These are phyloP conservation scores for Claviceps purpurea DNA, from an alignment of 2,329 filamentous ascomycete species.

Conservation along the genomic window DNA sequence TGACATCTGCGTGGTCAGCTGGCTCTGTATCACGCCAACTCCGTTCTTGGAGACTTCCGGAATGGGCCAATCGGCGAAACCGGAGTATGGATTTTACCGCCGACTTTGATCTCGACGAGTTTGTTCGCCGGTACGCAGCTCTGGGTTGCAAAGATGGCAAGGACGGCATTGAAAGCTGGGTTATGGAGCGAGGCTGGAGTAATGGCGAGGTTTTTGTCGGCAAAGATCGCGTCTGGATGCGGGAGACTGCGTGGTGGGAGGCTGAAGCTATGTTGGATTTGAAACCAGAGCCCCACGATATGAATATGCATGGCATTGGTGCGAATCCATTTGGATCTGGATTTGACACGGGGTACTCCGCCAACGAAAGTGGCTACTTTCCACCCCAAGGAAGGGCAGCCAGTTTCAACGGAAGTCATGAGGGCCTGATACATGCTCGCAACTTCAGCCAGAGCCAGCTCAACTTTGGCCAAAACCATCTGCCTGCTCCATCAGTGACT, in stretches of 20 bases:
- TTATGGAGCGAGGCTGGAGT: slow-evolving; percentile 91
- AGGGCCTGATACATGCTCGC: slow-evolving; percentile 54
- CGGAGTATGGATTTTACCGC: slow-evolving; percentile 89
- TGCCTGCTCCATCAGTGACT: slow-evolving; percentile 44
- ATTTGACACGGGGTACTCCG: slow-evolving; percentile 62
- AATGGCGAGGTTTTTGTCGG: slow-evolving; percentile 93
- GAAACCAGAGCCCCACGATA: slow-evolving; percentile 45
- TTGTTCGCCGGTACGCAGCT: slow-evolving; percentile 65
- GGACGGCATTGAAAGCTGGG: slow-evolving; percentile 89
- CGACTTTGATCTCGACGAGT: slow-evolving; percentile 91
- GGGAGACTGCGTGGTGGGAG: slow-evolving; percentile 93
- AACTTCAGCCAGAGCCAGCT: slow-evolving; percentile 43
- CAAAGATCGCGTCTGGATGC: slow-evolving; percentile 87
- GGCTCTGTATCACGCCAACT: slow-evolving; percentile 86
- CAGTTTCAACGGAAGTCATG: slow-evolving; percentile 53
- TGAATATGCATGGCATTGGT: slow-evolving; percentile 21
- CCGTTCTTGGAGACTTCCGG: slow-evolving; percentile 81
- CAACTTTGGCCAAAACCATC: slow-evolving; percentile 28
- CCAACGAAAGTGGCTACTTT: slow-evolving; percentile 57
- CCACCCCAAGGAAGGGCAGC: slow-evolving; percentile 45
- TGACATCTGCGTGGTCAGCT: slow-evolving; percentile 83
- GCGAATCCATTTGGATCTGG: slow-evolving; percentile 30
- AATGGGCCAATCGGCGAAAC: slow-evolving; percentile 92
- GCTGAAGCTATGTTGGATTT: slow-evolving; percentile 91
- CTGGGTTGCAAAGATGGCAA: slow-evolving; percentile 81